Percentiles rank a stretch among this genome's conserved stretches.
Conservation (phyloP, 139 green algal species). For the Auxenochlorella protothecoides region DNA sequence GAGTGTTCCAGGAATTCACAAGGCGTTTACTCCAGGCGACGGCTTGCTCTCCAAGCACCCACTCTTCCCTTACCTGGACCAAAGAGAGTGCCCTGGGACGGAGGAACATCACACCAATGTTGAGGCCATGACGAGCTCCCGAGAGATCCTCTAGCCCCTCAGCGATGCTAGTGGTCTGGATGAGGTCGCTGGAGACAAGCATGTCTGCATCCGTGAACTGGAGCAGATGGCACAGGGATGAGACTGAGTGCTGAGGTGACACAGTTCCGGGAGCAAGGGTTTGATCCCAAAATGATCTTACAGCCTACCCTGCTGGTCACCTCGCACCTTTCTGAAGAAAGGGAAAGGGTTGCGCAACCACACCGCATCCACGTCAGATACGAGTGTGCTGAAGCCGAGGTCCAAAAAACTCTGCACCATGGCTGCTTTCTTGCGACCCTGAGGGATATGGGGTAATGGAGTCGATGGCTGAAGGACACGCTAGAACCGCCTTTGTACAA, state of each 20-base stretch:
- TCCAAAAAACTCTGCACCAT: slow-evolving; percentile 71
- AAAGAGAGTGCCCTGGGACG: slow-evolving; percentile 33
- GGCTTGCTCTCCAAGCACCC: background rate
- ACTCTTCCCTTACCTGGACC: slow-evolving; percentile 40
- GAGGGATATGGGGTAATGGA: background rate
- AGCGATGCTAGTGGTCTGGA: slow-evolving; percentile 29
- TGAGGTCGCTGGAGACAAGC: slow-evolving; percentile 71
- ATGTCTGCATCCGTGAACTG: slow-evolving; percentile 70
- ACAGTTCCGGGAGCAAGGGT: too few relatives aligned
- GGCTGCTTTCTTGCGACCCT: slow-evolving; percentile 74
- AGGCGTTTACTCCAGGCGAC: slow-evolving; percentile 33
- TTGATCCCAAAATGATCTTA: too few relatives aligned
- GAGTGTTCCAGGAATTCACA: too few relatives aligned
- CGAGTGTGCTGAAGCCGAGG: slow-evolving; percentile 61
- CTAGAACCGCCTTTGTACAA: too few relatives aligned
- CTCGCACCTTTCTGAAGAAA: slow-evolving; percentile 47
- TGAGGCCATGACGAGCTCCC: slow-evolving; percentile 56
- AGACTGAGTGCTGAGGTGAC: too few relatives aligned
- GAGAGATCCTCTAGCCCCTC: slow-evolving; percentile 60
- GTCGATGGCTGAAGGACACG: too few relatives aligned
- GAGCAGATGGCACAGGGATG: background rate
- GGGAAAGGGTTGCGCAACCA: slow-evolving; percentile 80
- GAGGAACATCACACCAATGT: slow-evolving; percentile 95
- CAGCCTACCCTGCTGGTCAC: background rate
- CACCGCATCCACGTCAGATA: slow-evolving; percentile 88